Percentiles rank a stretch among this genome's conserved stretches.
phyloP scores from a whole-genome alignment of 805 yeast genomes.

The Metschnikowia noctiluminum region DNA sequence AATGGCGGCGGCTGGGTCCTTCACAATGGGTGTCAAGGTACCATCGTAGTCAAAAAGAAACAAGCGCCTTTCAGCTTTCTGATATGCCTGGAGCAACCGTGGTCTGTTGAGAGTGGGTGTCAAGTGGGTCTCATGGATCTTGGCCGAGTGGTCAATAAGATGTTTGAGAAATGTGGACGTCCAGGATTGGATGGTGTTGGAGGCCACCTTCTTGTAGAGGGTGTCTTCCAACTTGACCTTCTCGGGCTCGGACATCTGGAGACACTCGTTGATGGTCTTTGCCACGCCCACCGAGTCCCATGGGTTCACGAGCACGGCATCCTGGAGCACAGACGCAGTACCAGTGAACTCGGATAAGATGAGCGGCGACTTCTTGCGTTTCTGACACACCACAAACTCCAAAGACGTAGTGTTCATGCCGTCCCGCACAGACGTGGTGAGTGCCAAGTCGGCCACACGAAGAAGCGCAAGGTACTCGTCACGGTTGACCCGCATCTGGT shows the following conservation, averaged over 20 bases:
- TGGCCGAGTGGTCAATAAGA: slow-evolving; percentile 39
- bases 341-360: slow-evolving; percentile 94
- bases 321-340: slow-evolving; percentile 64
- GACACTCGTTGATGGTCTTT: slow-evolving; percentile 67
- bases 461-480: slow-evolving; percentile 87
- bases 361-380: slow-evolving; percentile 68
- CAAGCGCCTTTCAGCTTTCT: slow-evolving; percentile 60
- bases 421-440: slow-evolving; percentile 88
- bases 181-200: slow-evolving; percentile 80
- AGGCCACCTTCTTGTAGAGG: slow-evolving; percentile 60
- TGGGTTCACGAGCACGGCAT: slow-evolving; percentile 85
- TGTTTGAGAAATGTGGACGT: slow-evolving; percentile 57
- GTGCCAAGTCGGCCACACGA: slow-evolving; percentile 84
- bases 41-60: slow-evolving; percentile 97
- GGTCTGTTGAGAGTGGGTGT: slow-evolving; percentile 80
- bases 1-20: slow-evolving; percentile 97
- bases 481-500: slow-evolving; percentile 81
- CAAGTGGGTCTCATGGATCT: slow-evolving; percentile 43
- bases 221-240: slow-evolving; percentile 47
- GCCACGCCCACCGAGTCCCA: slow-evolving; percentile 97
- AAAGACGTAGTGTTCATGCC: slow-evolving; percentile 95
- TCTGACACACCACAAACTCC: slow-evolving; percentile 87
- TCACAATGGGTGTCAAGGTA: slow-evolving; percentile 92
- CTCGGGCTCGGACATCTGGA: slow-evolving; percentile 49
- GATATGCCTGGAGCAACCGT: slow-evolving; percentile 55